A percentile compares a stretch with the other conserved stretches of the same genome.
phyloP scores from a whole-genome alignment of 352 stramenopile species.

The Pythium rishiriense region DNA sequence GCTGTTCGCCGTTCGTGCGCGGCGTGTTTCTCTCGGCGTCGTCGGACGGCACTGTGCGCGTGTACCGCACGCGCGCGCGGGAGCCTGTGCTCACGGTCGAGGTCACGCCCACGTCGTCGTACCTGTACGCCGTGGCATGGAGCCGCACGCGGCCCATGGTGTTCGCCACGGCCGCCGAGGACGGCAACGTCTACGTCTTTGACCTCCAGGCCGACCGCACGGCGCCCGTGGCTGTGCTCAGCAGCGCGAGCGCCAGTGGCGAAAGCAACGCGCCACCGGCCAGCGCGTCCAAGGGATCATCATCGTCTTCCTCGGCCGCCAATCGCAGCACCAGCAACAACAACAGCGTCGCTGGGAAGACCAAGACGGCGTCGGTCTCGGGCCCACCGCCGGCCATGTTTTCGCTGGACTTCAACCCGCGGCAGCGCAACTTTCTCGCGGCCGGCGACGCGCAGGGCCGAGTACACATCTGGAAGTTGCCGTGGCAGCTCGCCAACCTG shows the following conservation, averaged over 20 bases:
- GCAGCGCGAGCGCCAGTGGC: not conserved
- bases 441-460: slow-evolving; percentile 59
- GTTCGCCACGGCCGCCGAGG: slow-evolving; percentile 68
- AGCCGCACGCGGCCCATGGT: slow-evolving; percentile 74
- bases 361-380: too few relatives aligned
- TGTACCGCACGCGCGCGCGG: slow-evolving; percentile 72
- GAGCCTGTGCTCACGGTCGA: slow-evolving; percentile 66
- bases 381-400: slow-evolving; percentile 42
- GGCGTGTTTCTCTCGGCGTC: slow-evolving; percentile 79
- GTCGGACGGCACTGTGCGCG: slow-evolving; percentile 72
- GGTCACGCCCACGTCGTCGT: slow-evolving; percentile 60
- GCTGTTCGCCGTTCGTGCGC: slow-evolving; percentile 85
- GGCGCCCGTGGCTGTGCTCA: slow-evolving; percentile 44
- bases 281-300: not conserved
- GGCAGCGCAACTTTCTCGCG: slow-evolving; percentile 84
- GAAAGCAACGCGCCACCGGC: not conserved
- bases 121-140: slow-evolving; percentile 78
- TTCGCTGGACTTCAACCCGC: slow-evolving; percentile 74
- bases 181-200: slow-evolving; percentile 76
- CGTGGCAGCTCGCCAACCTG: slow-evolving; percentile 79
- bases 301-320: slow-evolving; percentile 4
- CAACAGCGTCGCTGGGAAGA: not conserved
- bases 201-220: slow-evolving; percentile 64
- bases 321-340: not conserved
- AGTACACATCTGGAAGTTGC: slow-evolving; percentile 84